Evolutionary conservation across 169 alveolate genomes (phyloP), one percentile per base, ranked within the genome.

Genomic region (Eimeria praecox): DNA sequence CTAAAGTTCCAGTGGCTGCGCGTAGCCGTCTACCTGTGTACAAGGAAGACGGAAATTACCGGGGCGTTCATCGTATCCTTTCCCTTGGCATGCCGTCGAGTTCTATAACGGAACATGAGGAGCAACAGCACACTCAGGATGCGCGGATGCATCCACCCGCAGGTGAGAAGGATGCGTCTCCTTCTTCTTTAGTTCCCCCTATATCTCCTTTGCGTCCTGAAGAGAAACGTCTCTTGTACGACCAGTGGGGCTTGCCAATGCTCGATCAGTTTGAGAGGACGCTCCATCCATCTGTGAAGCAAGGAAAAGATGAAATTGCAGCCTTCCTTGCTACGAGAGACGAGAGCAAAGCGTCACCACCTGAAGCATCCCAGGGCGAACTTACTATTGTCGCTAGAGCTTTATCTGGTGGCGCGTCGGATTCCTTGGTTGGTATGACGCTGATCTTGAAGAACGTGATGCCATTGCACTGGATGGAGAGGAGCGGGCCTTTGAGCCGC

Each of bases 161-260:
- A 0, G 0, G 10, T 78, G 38, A 27, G 42, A 10, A 78, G 42
- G 88, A n/a, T n/a, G 4, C 35, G 64, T 4, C 40, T 0, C 66
- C 12, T 27, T 9, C 16, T 10, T 78, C 66, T 78, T 44, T 42
- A 0, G 44, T 27, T 12, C 69, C 12, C 66, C 27, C 44, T 44
- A 3, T 44, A n/a, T 27, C 66, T 12, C 66, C 24, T 42, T 42
- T n/a, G 38, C 66, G 18, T 27, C 27, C 64, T 44, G 66, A 42
- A 49, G 44, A 44, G 9, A 42, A 49, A 3, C 30, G 20, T 22
- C 91, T 24, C 16, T 16, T 14, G 1, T 35, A 35, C 56, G 91
- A 83, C 91, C 0, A 22, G 75, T 83, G 91, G 91, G 91, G 91
- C 8, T 33, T 83, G 49, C 91, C 91, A 4, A 35, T 59, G 66